Evolutionary conservation across 2,329 filamentous ascomycete genomes (phyloP), one percentile per base, ranked within the genome.

Genomic region (Apiospora marii): DNA sequence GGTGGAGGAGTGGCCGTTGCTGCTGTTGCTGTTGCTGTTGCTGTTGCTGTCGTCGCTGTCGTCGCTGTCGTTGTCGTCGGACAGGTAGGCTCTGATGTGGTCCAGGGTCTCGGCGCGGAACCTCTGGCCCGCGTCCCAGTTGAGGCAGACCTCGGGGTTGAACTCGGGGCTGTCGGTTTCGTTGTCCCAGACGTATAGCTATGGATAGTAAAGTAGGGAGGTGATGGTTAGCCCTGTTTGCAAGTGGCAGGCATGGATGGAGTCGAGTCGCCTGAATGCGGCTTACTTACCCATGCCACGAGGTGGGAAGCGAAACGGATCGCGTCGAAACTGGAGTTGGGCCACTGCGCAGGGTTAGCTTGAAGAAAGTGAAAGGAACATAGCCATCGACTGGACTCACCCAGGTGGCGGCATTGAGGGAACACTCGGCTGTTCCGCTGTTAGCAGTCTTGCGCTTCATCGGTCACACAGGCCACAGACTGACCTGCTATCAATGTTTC

Each of bases 151-250:
- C 19, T 71, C 49, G 12, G 12, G 6, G 14, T 43, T 67, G 16
- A 74, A 53, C 37, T 74, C 69, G n/a, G 73, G 74, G 46, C 49
- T 74, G 61, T 75, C 74, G 2, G 71, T 67, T 53, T 75, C 73
- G 67, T 75, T 53, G 22, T 74, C 74, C 69, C 70, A 75, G 7
- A 75, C 46, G 67, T 74, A 75, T 7, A 75, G 69, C 74, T 74
- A n/a, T n/a, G n/a, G n/a, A n/a, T n/a, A n/a, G n/a, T n/a, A n/a
- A n/a, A n/a, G n/a, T n/a, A n/a, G n/a, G n/a, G n/a, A n/a, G n/a
- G n/a, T n/a, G n/a, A n/a, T n/a, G n/a, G n/a, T n/a, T n/a, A n/a
- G n/a, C n/a, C n/a, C n/a, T n/a, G n/a, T n/a, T n/a, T n/a, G n/a
- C n/a, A n/a, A n/a, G n/a, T n/a, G n/a, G n/a, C n/a, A n/a, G n/a